Conservation (phyloP, 345 rosid species). For the Gossypium arboreum region DNA sequence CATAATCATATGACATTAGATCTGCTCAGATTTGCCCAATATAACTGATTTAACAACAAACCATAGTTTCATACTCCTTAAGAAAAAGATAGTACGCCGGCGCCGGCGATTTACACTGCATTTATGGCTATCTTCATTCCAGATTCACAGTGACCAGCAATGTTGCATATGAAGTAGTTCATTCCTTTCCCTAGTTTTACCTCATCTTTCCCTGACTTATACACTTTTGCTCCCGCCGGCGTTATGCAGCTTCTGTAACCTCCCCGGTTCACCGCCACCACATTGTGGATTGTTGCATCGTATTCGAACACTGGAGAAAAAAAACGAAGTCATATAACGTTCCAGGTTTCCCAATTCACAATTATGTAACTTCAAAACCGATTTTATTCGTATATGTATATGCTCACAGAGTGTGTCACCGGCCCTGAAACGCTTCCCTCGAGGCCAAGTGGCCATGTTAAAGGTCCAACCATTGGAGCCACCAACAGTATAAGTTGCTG, state of each 20-base stretch:
- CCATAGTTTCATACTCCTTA: background rate
- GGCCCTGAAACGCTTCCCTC: constrained; percentile 48
- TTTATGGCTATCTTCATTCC: constrained; percentile 49
- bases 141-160: constrained; percentile 40
- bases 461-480: constrained; percentile 46
- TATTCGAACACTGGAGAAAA: constrained; percentile 39
- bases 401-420: constrained; percentile 44
- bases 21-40: too few species aligned
- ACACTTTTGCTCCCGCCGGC: constrained; percentile 33
- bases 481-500: constrained; percentile 40
- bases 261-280: constrained; percentile 36
- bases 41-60: too few species aligned
- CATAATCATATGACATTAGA: too few species aligned
- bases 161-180: constrained; percentile 49
- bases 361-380: background rate
- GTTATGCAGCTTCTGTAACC: constrained; percentile 35
- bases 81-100: background rate
- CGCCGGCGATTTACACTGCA: constrained; percentile 24
- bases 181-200: constrained; percentile 37
- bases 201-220: constrained; percentile 41
- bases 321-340: too few species aligned
- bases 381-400: background rate
- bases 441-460: constrained; percentile 34
- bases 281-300: constrained; percentile 36
- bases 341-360: background rate